Percentiles rank a stretch among this genome's conserved stretches.
Conservation (phyloP, 805 yeast species). For the Scheffersomyces amazonensis region DNA sequence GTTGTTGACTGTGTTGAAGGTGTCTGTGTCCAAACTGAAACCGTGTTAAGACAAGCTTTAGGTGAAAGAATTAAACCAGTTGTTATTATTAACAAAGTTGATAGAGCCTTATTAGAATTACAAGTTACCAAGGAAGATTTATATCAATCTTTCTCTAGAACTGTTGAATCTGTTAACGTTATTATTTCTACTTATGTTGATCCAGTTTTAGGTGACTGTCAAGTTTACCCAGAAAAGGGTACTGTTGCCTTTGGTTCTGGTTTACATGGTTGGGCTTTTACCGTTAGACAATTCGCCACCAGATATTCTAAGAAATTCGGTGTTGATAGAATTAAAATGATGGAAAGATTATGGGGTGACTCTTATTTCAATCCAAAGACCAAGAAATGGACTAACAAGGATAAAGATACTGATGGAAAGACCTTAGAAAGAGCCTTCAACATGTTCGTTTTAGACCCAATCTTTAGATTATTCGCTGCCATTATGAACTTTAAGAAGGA, state of each 20-base stretch:
- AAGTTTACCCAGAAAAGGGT: slow-evolving; percentile 98
- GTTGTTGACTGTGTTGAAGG: slow-evolving; percentile 99
- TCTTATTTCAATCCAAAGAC: slow-evolving; percentile 99
- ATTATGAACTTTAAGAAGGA: slow-evolving; percentile 99
- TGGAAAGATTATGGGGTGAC: slow-evolving; percentile 99
- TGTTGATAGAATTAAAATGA: slow-evolving; percentile 97
- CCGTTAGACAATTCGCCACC: slow-evolving; percentile 96
- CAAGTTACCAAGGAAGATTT: slow-evolving; percentile 99
- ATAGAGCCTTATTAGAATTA: slow-evolving; percentile 98
- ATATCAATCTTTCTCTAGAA: slow-evolving; percentile 97
- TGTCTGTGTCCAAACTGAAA: slow-evolving; percentile 99
- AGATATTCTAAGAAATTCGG: slow-evolving; percentile 99
- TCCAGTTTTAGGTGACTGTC: slow-evolving; percentile 87
- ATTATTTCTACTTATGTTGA: slow-evolving; percentile 94
- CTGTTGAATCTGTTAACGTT: slow-evolving; percentile 99
- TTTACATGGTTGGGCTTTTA: slow-evolving; percentile 99
- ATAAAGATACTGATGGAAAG: slow-evolving; percentile 93
- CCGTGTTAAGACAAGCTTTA: slow-evolving; percentile 97
- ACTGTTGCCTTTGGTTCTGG: slow-evolving; percentile 99
- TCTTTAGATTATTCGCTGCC: slow-evolving; percentile 94
- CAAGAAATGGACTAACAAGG: slow-evolving; percentile 98
- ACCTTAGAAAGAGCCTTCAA: slow-evolving; percentile 98
- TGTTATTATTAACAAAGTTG: slow-evolving; percentile 97
- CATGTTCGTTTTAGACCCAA: slow-evolving; percentile 98
- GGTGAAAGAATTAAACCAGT: slow-evolving; percentile 99